Evolutionary conservation across 495 filamentous ascomycete genomes (phyloP), one percentile per base, ranked within the genome.

Genomic region (Hypoxylon lenormandii): DNA sequence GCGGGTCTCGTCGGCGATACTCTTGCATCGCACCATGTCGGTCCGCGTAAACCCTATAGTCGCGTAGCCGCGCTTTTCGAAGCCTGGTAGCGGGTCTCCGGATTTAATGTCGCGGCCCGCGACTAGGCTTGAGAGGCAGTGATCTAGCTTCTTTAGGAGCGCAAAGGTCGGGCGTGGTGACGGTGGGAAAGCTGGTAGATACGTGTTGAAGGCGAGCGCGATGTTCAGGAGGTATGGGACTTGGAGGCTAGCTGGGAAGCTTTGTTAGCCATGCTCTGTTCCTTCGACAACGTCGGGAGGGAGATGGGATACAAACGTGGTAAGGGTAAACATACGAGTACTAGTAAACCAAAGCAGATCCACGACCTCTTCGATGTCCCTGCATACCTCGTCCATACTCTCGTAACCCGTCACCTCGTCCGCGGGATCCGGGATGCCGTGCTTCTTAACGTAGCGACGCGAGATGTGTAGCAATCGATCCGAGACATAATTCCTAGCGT

Each of bases 311-410:
- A 13, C 10, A 37, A 37, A 37, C 15, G 38, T 42, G 15, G 22
- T 15, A 37, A 26, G 4, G 33, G 23, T 43, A 26, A 18, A 73
- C 92, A 64, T 82, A 95, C 92, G 92, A 8, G 92, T 95, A 2
- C 91, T 91, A 42, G 86, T 90, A 21, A 90, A 81, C 93, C 93
- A 97, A 6, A 96, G 76, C 10, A 94, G 85, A 78, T 94, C 89
- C 13, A 94, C 79, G 13, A 94, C 63, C 5, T 78, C 80, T 40
- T 92, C 89, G 0, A 96, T 75, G 73, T 96, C 92, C 47, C 80
- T 84, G 12, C 83, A 90, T 5, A 91, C 80, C 57, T 94, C 88
- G 13, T 74, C 80, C 75, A 95, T 90, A 62, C 76, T 86, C 51
- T 83, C 83, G 75, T 95, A 97, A 0, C 89, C 89, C 15, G 80